Evolutionary conservation across 805 yeast genomes (phyloP).

Genomic region (Tetrapisispora nanseiensis): DNA sequence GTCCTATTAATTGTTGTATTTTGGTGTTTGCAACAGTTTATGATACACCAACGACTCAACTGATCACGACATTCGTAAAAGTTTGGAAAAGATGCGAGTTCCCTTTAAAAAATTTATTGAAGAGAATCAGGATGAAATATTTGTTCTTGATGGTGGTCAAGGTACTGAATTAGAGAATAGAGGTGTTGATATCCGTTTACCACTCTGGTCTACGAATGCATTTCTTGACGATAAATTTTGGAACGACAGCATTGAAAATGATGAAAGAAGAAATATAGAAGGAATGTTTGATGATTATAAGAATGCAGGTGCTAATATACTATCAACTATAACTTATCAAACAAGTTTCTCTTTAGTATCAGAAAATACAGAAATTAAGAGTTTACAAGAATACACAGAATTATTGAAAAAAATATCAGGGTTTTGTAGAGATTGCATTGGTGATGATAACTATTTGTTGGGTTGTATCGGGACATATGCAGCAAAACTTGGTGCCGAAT

Average conservation of each 20-base stretch:
- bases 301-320: slow-evolving; percentile 43
- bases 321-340: slow-evolving; percentile 54
- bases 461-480: slow-evolving; percentile 78
- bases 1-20: not conserved
- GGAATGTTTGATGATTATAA: slow-evolving; percentile 44
- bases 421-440: slow-evolving; percentile 14
- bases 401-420: slow-evolving; percentile 16
- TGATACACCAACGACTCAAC: too few relatives aligned
- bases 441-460: slow-evolving; percentile 16
- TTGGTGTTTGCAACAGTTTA: too few relatives aligned
- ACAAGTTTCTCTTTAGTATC: slow-evolving; percentile 37
- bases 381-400: slow-evolving; percentile 15
- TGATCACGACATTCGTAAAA: too few relatives aligned
- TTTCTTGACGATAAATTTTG: slow-evolving; percentile 28
- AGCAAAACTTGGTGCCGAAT: slow-evolving; percentile 59
- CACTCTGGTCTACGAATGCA: slow-evolving; percentile 55
- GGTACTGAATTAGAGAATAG: slow-evolving; percentile 52
- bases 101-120: slow-evolving; percentile 4
- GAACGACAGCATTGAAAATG: slow-evolving; percentile 11
- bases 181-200: slow-evolving; percentile 36
- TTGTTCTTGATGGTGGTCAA: slow-evolving; percentile 50
- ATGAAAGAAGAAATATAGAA: slow-evolving; percentile 35
- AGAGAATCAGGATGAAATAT: slow-evolving; percentile 10
- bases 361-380: slow-evolving; percentile 14
- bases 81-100: not conserved